Evolutionary conservation across 2,329 filamentous ascomycete genomes (phyloP), one percentile per base, ranked within the genome.

Genomic region (Rhinocladiella similis): DNA sequence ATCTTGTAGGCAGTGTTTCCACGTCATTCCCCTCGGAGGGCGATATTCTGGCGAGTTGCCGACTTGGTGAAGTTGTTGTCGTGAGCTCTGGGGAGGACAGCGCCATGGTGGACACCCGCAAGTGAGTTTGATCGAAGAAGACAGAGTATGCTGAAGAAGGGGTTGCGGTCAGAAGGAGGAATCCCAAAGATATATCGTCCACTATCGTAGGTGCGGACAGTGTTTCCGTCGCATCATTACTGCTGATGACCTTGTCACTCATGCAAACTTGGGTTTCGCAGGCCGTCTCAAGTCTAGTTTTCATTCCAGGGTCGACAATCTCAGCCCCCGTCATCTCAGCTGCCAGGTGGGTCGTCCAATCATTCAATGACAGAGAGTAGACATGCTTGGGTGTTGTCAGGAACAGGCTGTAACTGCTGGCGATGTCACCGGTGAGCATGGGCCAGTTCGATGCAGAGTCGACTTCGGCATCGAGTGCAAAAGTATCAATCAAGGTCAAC

Each of bases 351-450:
- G 76, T 72, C 22, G 81, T 75, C 83, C 84, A 87, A 0, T 79
- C 74, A 43, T 77, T 73, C 48, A 86, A 69, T 2, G 81, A 83
- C 33, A 87, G 67, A 57, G 75, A 82, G 57, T 74, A 78, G 3
- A 86, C 76, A 20, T 79, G 82, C 6, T 70, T 76, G 14, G 75
- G 69, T 20, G 80, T 79, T 1, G 83, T 84, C 27, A 84, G 76
- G 63, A 84, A 85, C 58, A 86, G 78, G 14, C 77, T 78, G 65
- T 86, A 84, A 29, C 79, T 77, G 45, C 81, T 82, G 35, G 75
- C 73, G 2, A 79, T 69, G 62, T 85, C 83, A 16, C 72, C 67
- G 0, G 82, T 84, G 63, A 87, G 83, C 3, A 77, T 78, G 13
- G 83, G 81, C 71, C 77, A 83, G 36, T 69, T 70, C 16, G 36